These are phyloP conservation scores for Ceratobasidium sp. DNA, from an alignment of 1,284 basidiomycete genomes.

Conservation along the genomic window DNA sequence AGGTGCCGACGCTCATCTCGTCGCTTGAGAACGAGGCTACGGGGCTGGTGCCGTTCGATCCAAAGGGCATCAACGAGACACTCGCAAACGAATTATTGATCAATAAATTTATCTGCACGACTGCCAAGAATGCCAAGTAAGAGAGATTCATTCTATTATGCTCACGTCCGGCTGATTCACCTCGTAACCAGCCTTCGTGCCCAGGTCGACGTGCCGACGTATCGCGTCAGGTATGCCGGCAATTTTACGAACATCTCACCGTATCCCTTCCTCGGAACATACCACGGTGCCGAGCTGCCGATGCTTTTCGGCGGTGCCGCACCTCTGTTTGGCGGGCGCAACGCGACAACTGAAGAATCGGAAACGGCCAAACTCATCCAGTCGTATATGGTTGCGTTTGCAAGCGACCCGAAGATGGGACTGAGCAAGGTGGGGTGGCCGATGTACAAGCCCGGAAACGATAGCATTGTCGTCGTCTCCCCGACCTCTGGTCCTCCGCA, in stretches of 20 bases:
- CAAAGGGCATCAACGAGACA: slow-evolving; percentile 13
- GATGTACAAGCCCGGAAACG: slow-evolving; percentile 30
- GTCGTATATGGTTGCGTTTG: slow-evolving; percentile 20
- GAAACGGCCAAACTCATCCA: not conserved
- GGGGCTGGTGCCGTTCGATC: slow-evolving; percentile 19
- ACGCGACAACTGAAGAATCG: not conserved
- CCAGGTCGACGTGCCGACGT: not conserved
- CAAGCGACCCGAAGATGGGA: not conserved
- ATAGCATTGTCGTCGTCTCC: slow-evolving; percentile 13
- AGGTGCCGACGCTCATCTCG: slow-evolving; percentile 20
- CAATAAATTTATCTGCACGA: slow-evolving; percentile 5
- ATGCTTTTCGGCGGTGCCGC: slow-evolving; percentile 7
- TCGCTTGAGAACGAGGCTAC: slow-evolving; percentile 28
- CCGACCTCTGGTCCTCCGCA: not conserved
- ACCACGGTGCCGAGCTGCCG: slow-evolving; percentile 1
- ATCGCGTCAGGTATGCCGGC: slow-evolving; percentile 11
- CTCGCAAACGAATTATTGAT: not conserved
- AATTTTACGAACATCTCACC: slow-evolving; percentile 11
- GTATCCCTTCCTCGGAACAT: slow-evolving; percentile 12
- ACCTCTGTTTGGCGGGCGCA: slow-evolving; percentile 13
- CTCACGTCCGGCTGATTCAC: not conserved
- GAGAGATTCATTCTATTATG: not conserved
- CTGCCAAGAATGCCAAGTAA: slow-evolving; percentile 23
- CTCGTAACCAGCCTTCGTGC: not conserved
- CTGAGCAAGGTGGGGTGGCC: slow-evolving; percentile 13